A percentile compares a stretch with the other conserved stretches of the same genome.
Conservation (phyloP, 139 green algal species). For the Chloropicon primus region DNA sequence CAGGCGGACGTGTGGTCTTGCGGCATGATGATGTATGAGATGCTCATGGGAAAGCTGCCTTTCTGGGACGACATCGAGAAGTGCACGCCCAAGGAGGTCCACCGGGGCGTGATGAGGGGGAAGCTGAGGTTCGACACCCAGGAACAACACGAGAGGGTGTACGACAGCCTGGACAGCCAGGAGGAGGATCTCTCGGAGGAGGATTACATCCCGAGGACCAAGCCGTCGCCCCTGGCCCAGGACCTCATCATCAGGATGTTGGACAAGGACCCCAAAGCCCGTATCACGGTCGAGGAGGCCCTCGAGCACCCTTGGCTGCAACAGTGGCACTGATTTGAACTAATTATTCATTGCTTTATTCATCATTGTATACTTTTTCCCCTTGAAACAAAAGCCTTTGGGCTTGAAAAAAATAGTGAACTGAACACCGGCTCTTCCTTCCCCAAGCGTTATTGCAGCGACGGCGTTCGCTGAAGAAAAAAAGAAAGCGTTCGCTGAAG, state of each 20-base stretch:
- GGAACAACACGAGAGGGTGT: neutral
- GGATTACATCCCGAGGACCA: too few species aligned
- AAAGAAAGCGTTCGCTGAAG: too few species aligned
- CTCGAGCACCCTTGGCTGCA: constrained; percentile 52
- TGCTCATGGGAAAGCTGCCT: neutral
- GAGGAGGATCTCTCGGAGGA: too few species aligned
- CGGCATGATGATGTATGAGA: neutral
- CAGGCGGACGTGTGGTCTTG: neutral
- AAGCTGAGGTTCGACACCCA: neutral
- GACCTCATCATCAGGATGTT: constrained; percentile 37
- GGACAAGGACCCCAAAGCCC: constrained; percentile 31
- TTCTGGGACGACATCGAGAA: constrained; percentile 1
- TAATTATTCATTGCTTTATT: too few species aligned
- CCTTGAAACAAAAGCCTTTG: too few species aligned
- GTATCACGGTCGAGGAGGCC: constrained; percentile 43
- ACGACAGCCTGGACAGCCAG: neutral
- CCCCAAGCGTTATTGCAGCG: too few species aligned
- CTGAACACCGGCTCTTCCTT: too few species aligned
- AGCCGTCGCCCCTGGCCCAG: too few species aligned
- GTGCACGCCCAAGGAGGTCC: neutral
- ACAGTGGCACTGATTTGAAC: neutral
- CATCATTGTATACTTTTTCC: too few species aligned
- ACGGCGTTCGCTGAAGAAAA: too few species aligned
- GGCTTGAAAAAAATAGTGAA: too few species aligned
- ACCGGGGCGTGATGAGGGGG: neutral